These are phyloP conservation scores for Globisporangium rhizosaccharum DNA, from an alignment of 352 stramenopile genomes.

Conservation along the genomic window DNA sequence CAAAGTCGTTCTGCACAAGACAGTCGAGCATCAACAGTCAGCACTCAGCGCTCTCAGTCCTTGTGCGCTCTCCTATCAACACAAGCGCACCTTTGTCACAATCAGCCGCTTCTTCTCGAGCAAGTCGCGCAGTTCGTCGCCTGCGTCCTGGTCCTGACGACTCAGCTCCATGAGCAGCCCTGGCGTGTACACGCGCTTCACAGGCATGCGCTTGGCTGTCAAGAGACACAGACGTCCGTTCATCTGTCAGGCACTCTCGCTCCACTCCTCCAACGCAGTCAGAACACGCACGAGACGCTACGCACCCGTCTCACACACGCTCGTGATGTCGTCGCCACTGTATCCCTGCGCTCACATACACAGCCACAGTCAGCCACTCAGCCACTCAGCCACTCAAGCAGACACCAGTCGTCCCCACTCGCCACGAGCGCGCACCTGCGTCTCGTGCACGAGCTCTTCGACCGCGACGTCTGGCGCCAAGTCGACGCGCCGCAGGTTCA, in stretches of 20 bases:
- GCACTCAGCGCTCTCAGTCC: background rate
- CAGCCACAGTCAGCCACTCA: background rate
- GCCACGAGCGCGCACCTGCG: conserved; percentile 21
- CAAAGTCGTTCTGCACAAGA: conserved; percentile 18
- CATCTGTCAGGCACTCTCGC: background rate
- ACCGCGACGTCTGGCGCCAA: conserved; percentile 51
- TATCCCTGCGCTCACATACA: conserved; percentile 39
- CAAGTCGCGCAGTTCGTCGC: conserved; percentile 24
- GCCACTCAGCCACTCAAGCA: background rate
- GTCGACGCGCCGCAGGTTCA: conserved; percentile 30
- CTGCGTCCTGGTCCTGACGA: conserved; percentile 35
- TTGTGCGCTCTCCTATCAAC: background rate
- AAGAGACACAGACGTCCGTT: background rate
- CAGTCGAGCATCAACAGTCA: background rate
- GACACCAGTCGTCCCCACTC: too few species aligned
- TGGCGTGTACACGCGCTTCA: conserved; percentile 17
- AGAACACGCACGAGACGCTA: too few species aligned
- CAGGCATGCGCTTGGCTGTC: conserved; percentile 15
- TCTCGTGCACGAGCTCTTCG: conserved; percentile 48
- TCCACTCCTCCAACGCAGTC: too few species aligned
- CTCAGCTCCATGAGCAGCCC: conserved; percentile 32
- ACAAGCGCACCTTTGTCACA: conserved; percentile 42
- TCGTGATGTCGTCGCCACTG: conserved; percentile 84
- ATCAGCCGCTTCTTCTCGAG: conserved; percentile 56
- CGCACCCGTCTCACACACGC: conserved; percentile 41